Percentiles rank a stretch among this genome's conserved stretches.
These are phyloP conservation scores for Hebeloma cylindrosporum DNA, from an alignment of 768 basidiomycete genomes.

Conservation along the genomic window DNA sequence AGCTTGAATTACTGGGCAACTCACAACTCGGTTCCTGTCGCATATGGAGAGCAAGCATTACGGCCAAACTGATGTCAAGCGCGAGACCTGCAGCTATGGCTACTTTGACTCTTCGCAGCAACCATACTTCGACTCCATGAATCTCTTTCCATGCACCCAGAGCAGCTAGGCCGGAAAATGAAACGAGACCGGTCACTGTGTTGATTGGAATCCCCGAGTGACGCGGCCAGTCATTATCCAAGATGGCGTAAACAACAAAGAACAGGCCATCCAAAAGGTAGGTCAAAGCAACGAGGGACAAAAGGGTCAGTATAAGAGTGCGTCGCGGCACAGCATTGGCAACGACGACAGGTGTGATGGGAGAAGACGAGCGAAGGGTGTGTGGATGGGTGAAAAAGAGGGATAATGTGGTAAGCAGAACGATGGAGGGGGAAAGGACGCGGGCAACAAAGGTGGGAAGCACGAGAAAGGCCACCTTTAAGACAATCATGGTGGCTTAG, in stretches of 20 bases:
- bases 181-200: constrained; percentile 64
- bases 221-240: constrained; percentile 65
- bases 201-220: constrained; percentile 66
- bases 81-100: constrained; percentile 53
- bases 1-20: constrained; percentile 16
- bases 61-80: constrained; percentile 60
- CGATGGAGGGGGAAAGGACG: constrained; percentile 65
- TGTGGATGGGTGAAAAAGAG: constrained; percentile 51
- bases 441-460: constrained; percentile 56
- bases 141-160: constrained; percentile 81
- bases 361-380: constrained; percentile 51
- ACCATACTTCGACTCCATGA: constrained; percentile 69
- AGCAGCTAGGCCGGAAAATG: constrained; percentile 70
- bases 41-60: constrained; percentile 48
- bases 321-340: constrained; percentile 73
- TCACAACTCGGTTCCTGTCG: constrained; percentile 36
- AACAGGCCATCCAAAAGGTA: constrained; percentile 78
- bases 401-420: constrained; percentile 61
- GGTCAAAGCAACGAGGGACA: constrained; percentile 68
- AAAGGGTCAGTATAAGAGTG: constrained; percentile 66
- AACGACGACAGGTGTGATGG: constrained; percentile 78
- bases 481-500: constrained; percentile 15
- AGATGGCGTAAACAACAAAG: constrained; percentile 62
- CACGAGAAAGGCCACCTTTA: constrained; percentile 15
- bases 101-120: constrained; percentile 52